phyloP scores from a whole-genome alignment of 768 basidiomycete genomes.

The Kwoniella newhampshirensis region DNA sequence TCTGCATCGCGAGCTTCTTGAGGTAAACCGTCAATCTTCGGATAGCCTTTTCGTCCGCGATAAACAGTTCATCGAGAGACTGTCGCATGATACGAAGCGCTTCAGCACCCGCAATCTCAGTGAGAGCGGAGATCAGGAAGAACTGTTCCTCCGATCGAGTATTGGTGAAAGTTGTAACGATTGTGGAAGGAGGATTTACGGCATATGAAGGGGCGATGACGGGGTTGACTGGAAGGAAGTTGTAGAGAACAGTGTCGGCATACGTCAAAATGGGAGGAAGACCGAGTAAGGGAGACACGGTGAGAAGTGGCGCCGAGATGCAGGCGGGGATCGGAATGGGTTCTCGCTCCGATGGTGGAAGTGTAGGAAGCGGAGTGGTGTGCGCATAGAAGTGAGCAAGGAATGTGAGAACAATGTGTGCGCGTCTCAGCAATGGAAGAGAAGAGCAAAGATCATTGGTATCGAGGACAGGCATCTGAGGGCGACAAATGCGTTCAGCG shows the following conservation, averaged over 20 bases:
- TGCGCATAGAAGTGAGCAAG: conserved; percentile 88
- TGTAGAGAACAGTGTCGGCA: conserved; percentile 88
- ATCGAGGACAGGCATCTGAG: conserved; percentile 71
- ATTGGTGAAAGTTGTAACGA: conserved; percentile 64
- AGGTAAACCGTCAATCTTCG: conserved; percentile 70
- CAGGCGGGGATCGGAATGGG: conserved; percentile 67
- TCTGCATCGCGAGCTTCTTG: conserved; percentile 62
- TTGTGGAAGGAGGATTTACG: conserved; percentile 60
- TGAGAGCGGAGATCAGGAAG: conserved; percentile 78
- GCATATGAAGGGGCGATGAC: conserved; percentile 22
- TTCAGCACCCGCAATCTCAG: conserved; percentile 80
- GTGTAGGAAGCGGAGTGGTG: conserved; percentile 44
- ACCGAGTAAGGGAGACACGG: conserved; percentile 67
- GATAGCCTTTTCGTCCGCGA: conserved; percentile 68
- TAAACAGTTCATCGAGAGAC: conserved; percentile 84
- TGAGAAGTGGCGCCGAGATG: conserved; percentile 72
- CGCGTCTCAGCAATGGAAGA: conserved; percentile 69
- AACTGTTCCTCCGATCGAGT: conserved; percentile 81
- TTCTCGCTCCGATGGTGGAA: conserved; percentile 16
- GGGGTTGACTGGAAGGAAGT: conserved; percentile 55
- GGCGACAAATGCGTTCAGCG: neutral
- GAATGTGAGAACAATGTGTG: conserved; percentile 85
- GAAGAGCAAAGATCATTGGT: conserved; percentile 61
- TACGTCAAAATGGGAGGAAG: conserved; percentile 87
- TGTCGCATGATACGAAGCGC: conserved; percentile 81